Percentiles rank a stretch among this genome's conserved stretches.
phyloP scores from a whole-genome alignment of 1,139 yeast species.

The Yarrowia galli region DNA sequence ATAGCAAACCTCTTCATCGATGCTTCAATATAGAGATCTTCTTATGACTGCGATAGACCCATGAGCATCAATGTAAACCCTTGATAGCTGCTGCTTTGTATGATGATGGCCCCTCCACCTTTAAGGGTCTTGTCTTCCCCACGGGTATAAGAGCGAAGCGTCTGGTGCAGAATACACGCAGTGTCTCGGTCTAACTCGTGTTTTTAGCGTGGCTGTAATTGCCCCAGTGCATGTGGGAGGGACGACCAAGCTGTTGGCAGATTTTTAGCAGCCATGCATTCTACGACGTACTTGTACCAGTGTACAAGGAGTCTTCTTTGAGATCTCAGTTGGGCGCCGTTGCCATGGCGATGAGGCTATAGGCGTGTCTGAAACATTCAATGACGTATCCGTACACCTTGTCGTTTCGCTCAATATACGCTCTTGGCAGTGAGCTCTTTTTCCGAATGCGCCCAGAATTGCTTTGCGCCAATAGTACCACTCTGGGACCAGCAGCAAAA shows the following conservation, averaged over 20 bases:
- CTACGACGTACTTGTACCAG: too few species aligned
- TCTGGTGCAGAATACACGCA: conserved; percentile 1
- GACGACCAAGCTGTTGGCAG: too few species aligned
- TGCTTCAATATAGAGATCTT: background rate
- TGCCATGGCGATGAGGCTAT: background rate
- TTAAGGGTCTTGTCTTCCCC: background rate
- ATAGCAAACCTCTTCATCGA: too few species aligned
- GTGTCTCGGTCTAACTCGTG: background rate
- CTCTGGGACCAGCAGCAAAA: conserved; percentile 5
- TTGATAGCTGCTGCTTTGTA: too few species aligned
- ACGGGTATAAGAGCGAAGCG: background rate
- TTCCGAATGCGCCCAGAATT: background rate
- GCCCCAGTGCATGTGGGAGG: background rate
- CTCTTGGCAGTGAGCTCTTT: background rate
- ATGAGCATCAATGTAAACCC: too few species aligned
- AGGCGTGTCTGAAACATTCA: background rate
- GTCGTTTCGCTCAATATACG: background rate
- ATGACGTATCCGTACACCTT: background rate
- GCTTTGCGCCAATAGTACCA: conserved; percentile 10
- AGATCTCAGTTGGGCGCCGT: conserved; percentile 1
- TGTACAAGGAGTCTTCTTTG: too few species aligned
- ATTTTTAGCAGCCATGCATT: background rate
- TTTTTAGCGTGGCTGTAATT: conserved; percentile 4
- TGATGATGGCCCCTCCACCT: background rate
- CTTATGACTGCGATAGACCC: background rate